A percentile compares a stretch with the other conserved stretches of the same genome.
phyloP scores from a whole-genome alignment of 257 asterid species.

The Cruciata laevipes region DNA sequence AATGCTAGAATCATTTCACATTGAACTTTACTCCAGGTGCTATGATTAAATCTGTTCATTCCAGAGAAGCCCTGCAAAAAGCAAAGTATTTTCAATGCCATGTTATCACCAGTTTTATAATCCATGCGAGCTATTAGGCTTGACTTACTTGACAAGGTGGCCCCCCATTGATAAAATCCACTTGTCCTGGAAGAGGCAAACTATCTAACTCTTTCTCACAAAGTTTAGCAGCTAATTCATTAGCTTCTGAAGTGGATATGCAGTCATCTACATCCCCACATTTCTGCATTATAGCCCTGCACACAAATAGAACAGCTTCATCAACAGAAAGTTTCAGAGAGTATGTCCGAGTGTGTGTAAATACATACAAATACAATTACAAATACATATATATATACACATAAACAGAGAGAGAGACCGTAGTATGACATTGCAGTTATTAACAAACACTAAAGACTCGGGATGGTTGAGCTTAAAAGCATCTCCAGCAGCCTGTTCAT shows the following conservation, averaged over 20 bases:
- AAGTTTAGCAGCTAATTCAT: slow-evolving; percentile 56
- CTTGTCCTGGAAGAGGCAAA: slow-evolving; percentile 90
- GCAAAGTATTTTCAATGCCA: slow-evolving; percentile 18
- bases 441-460: slow-evolving; percentile 58
- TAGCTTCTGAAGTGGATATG: slow-evolving; percentile 84
- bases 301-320: slow-evolving; percentile 10
- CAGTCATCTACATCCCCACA: slow-evolving; percentile 88
- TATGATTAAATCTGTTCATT: slow-evolving; percentile 85
- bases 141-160: slow-evolving; percentile 92
- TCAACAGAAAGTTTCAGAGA: not conserved
- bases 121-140: slow-evolving; percentile 9
- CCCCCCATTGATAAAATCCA: slow-evolving; percentile 94
- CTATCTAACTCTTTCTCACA: slow-evolving; percentile 47
- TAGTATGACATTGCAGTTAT: slow-evolving; percentile 83
- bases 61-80: slow-evolving; percentile 87
- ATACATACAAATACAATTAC: no score
- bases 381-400: no score
- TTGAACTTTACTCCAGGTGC: slow-evolving; percentile 98
- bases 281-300: slow-evolving; percentile 89
- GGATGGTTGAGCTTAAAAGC: slow-evolving; percentile 94
- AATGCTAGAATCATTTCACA: slow-evolving; percentile 97
- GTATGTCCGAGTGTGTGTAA: not conserved
- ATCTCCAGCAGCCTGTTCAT: slow-evolving; percentile 85
- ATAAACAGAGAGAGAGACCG: slow-evolving; percentile 35
- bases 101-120: slow-evolving; percentile 7